Base-by-base conservation (phyloP, 2,329 filamentous ascomycete species). In the Colletotrichum spaethianum region DNA sequence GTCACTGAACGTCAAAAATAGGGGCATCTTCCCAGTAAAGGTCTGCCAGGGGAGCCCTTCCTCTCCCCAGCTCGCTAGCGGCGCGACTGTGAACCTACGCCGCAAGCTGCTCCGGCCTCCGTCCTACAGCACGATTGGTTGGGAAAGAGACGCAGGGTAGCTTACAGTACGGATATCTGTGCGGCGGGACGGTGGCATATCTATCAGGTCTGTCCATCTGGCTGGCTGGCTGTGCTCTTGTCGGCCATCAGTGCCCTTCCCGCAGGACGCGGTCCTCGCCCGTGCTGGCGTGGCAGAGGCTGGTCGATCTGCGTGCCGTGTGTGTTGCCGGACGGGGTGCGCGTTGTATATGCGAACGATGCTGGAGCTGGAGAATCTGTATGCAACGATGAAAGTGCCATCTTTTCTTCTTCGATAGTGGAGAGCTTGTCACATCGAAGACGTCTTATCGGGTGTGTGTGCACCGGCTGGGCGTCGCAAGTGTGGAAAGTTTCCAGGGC, bases 11-110 rank as follows among this genome's bases (percentile, higher is more conserved):
- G 42, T 68, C 63, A 60, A 50, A 20, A 44, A 71, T 67, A 70
- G 69, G 69, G 69, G 69, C 69, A 68, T 63, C 42, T 68, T 68
- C 69, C 69, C 42, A 33, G 69, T n/a, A 50, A n/a, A 52, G 5
- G 26, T 4, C 26, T 33, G 7, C 26, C 57, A 59, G 69, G 69
- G 57, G 20, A 48, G 20, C 42, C 69, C 57, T 56, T 59, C 55
- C 62, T 65, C 42, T 28, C 63, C 56, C 50, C 56, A 57, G 57
- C 48, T 55, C 44, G 56, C 48, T 62, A 53, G 31, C 38, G 61
- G 48, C 46, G 65, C 28, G 40, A 53, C 42, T 23, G 28, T 26
- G 68, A 62, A 56, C 63, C 50, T 57, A 28, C 48, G 63, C 57
- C 57, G 57, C 64, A 36, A 44, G 42, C 64, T 71, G 68, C 63